Evolutionary conservation across 768 basidiomycete genomes (phyloP), one percentile per base, ranked within the genome.

Genomic region (Leccinellum albellum): DNA sequence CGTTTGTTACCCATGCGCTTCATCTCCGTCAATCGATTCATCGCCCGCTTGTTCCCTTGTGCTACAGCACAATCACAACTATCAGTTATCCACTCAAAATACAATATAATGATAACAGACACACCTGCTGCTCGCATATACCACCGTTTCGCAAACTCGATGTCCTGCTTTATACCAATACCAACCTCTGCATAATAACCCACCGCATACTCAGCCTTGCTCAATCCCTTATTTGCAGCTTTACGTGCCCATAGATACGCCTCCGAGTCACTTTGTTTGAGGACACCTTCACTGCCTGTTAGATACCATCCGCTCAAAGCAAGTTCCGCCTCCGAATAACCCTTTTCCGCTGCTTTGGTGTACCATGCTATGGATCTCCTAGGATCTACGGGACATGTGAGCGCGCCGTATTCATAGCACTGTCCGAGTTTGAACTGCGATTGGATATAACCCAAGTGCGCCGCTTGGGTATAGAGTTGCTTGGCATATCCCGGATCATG

Each of bases 241-340:
- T 92, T 83, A 31, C 95, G 80, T 12, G 96, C 97, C 97, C 97
- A 99, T 40, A 99, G 73, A 73, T 97, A 99, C n/a, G 97, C 97
- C 71, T 99, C 97, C 3, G 89, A 90, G 72, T 99, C 97, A 65
- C 91, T 94, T 78, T 98, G 97, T 74, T 97, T 97, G 66, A 99
- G 75, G 2, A 98, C 92, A 2, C 91, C 91, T 66, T 98, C 96
- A 68, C 87, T 92, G 3, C 93, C 93, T 0, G 96, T 98, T 59
- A 99, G 76, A 76, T 98, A 99, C 97, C 97, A 99, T 24, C 97
- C 97, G 61, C 94, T 96, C 59, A 99, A 73, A 17, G 96, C 94
- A 53, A 99, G 80, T 75, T 98, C 97, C 2, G 94, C 94, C 68
- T 98, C 94, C 1, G 92, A 77, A 69, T 96, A 88, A 2, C 95